phyloP scores from a whole-genome alignment of 495 filamentous ascomycete genomes.

The Acidiella bohemica region DNA sequence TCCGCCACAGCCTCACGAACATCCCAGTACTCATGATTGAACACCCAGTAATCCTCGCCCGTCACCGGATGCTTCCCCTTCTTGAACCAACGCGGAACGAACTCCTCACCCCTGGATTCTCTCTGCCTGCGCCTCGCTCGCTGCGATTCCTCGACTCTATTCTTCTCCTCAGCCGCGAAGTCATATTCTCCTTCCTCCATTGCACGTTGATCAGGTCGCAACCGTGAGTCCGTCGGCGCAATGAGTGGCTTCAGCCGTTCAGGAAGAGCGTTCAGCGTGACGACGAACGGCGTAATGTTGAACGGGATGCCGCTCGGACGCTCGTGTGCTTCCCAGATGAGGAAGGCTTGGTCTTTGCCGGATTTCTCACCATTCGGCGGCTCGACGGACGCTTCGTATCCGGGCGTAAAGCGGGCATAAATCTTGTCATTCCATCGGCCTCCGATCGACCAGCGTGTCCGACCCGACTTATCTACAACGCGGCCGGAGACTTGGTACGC shows the following conservation, averaged over 20 bases:
- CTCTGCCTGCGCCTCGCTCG: constrained; percentile 57
- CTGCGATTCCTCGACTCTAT: constrained; percentile 89
- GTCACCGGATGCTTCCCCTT: constrained; percentile 51
- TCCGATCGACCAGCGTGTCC: constrained; percentile 73
- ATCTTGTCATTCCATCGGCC: constrained; percentile 97
- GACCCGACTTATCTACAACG: constrained; percentile 58
- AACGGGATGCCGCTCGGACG: constrained; percentile 81
- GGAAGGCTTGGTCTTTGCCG: constrained; percentile 56
- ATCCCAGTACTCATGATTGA: constrained; percentile 78
- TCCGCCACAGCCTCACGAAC: constrained; percentile 44
- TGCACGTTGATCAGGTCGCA: constrained; percentile 89
- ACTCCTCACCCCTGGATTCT: constrained; percentile 66
- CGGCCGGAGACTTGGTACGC: constrained; percentile 80
- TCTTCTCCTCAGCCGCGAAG: constrained; percentile 84
- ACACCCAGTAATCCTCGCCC: constrained; percentile 82
- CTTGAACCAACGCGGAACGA: constrained; percentile 72
- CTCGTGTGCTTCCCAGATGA: constrained; percentile 80
- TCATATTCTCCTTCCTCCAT: constrained; percentile 98
- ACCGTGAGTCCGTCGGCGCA: constrained; percentile 80
- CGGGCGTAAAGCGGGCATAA: constrained; percentile 83
- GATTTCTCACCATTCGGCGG: constrained; percentile 34
- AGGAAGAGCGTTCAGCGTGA: constrained; percentile 82
- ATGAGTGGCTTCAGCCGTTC: constrained; percentile 57
- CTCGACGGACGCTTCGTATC: constrained; percentile 65
- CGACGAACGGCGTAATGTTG: constrained; percentile 90